Percentiles rank a stretch among this genome's conserved stretches.
These are phyloP conservation scores for Debaryomycetaceae sp. DNA, from an alignment of 1,139 yeast species.

Conservation along the genomic window DNA sequence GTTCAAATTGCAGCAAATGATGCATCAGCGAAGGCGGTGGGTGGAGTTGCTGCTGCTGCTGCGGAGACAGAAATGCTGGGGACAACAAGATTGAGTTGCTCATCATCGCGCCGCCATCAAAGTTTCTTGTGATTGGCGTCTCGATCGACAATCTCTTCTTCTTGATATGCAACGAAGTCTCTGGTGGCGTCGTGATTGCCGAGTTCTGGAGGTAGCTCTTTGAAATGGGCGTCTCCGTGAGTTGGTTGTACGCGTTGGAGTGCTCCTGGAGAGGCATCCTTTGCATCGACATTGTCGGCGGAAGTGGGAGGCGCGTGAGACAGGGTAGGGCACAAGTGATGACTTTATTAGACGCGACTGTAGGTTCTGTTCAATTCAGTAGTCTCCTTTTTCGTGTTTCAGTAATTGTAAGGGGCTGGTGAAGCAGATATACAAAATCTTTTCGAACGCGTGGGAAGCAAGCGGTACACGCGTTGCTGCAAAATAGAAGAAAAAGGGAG, in stretches of 20 bases:
- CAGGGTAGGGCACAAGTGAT: neutral
- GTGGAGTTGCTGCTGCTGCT: slow-evolving; percentile 14
- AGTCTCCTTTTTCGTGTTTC: too few relatives aligned
- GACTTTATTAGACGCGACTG: too few relatives aligned
- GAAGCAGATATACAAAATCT: too few relatives aligned
- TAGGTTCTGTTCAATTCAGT: too few relatives aligned
- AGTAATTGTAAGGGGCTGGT: too few relatives aligned
- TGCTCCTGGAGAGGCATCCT: slow-evolving; percentile 10
- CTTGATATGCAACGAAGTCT: slow-evolving; percentile 5
- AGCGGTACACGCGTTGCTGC: too few relatives aligned
- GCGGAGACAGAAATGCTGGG: slow-evolving; percentile 51
- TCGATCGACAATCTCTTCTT: slow-evolving; percentile 12
- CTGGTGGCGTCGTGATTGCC: slow-evolving; percentile 9
- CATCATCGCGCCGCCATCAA: slow-evolving; percentile 4
- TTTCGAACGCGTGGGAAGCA: too few relatives aligned
- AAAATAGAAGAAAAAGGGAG: too few relatives aligned
- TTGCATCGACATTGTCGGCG: slow-evolving; percentile 8
- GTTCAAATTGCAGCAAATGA: slow-evolving; percentile 6
- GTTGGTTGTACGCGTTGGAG: slow-evolving; percentile 8
- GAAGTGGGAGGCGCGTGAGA: too few relatives aligned
- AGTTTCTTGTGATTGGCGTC: slow-evolving; percentile 16
- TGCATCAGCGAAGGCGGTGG: slow-evolving; percentile 3
- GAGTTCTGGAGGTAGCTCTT: slow-evolving; percentile 6
- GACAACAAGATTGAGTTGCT: slow-evolving; percentile 24
- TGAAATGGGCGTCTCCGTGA: slow-evolving; percentile 9